These are phyloP conservation scores for Chalciporus pseudorubinellus DNA, from an alignment of 768 basidiomycete species.

Conservation along the genomic window DNA sequence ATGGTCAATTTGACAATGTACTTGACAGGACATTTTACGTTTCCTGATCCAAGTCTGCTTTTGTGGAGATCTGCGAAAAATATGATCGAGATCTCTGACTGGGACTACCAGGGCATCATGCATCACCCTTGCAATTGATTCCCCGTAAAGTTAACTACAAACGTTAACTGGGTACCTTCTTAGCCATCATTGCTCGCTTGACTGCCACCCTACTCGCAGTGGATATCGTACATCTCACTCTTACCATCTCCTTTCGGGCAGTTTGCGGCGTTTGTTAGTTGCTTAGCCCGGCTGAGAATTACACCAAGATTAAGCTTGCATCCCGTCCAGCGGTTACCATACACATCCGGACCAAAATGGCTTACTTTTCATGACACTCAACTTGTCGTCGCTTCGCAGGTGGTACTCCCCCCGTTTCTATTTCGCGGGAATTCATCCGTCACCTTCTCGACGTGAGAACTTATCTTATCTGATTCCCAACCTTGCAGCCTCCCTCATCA, in stretches of 20 bases:
- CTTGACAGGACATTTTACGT: neutral
- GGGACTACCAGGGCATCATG: too few relatives aligned
- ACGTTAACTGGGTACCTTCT: neutral
- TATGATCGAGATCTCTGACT: too few relatives aligned
- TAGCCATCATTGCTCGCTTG: neutral
- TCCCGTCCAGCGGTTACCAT: constrained; percentile 5
- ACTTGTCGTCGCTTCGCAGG: constrained; percentile 10
- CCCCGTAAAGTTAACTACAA: neutral
- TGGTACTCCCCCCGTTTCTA: constrained; percentile 3
- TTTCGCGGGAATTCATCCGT: constrained; percentile 9
- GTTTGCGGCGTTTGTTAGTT: constrained; percentile 7
- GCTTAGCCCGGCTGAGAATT: constrained; percentile 11
- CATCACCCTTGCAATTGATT: too few relatives aligned
- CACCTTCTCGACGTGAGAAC: constrained; percentile 25
- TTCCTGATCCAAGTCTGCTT: neutral
- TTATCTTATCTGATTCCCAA: constrained; percentile 36
- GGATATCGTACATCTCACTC: neutral
- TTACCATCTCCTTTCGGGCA: neutral
- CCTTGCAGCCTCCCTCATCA: constrained; percentile 5
- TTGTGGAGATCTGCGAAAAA: neutral
- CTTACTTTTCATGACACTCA: constrained; percentile 9
- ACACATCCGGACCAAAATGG: constrained; percentile 4
- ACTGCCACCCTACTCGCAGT: too few relatives aligned
- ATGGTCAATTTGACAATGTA: neutral
- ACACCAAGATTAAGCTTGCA: constrained; percentile 8